Evolutionary conservation across 202 grass and related monocot species (phyloP), one percentile per base, ranked within the genome.

Genomic region (Digitaria exilis): DNA sequence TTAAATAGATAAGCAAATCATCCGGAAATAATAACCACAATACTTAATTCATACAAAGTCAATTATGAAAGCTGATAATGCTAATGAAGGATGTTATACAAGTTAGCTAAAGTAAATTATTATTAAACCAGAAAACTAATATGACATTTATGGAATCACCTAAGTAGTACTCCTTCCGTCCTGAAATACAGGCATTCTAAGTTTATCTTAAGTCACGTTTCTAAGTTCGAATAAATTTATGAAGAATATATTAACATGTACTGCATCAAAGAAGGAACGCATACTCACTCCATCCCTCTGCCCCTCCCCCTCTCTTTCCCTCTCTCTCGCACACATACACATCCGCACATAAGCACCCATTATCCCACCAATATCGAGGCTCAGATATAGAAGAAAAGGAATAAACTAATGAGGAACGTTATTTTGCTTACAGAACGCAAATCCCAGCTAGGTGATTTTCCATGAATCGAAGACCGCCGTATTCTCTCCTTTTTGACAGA

Each of bases 401-500:
- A 17, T 12, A 22, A 56, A 71, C 35, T 45, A 71, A 43, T 42
- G 5, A 57, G 57, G 17, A 10, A 41, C 26, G n/a, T 42, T 17
- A 41, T 42, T 69, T 39, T 22, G 74, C 93, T 96, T 93, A 99
- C 96, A 88, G 96, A 99, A 75, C 93, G 88, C 73, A 99, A 84
- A 65, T 99, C 93, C 96, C 96, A 99, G 81, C 93, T 88, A 86
- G 91, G 91, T 90, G 77, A 99, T 87, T 91, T 94, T 76, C 96
- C 96, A 64, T 92, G 88, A 86, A 89, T 17, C 22, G 96, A 99
- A 80, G 49, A 94, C 45, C 67, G 66, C 6, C 76, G 90, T 84
- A 99, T 99, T 89, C 93, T 96, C 69, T 96, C 93, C 78, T 87
- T 96, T 76, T 99, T 99, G 7, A 81, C 65, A 84, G 92, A 84